Percentiles rank a stretch among this genome's conserved stretches.
phyloP scores from a whole-genome alignment of 495 filamentous ascomycete genomes.

The Hypoxylon cercidicola region DNA sequence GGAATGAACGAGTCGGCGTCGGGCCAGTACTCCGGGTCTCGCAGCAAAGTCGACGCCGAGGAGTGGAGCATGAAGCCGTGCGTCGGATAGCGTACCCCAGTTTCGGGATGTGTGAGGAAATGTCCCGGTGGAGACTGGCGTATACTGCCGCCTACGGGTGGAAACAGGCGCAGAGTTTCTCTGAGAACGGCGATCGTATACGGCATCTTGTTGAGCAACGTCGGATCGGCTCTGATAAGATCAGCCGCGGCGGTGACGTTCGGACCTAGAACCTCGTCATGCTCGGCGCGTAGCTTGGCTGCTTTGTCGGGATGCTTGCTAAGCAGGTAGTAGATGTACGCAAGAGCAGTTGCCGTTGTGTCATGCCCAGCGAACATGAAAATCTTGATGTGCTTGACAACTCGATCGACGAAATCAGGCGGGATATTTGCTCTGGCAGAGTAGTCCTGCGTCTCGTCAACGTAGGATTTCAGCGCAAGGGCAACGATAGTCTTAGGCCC shows the following conservation, averaged over 20 bases:
- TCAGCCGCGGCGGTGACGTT: constrained; percentile 38
- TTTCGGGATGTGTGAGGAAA: constrained; percentile 44
- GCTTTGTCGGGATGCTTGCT: constrained; percentile 47
- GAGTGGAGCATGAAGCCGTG: constrained; percentile 48
- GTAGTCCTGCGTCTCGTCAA: constrained; percentile 22
- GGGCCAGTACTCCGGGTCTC: constrained; percentile 44
- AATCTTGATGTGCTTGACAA: constrained; percentile 45
- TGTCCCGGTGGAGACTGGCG: constrained; percentile 49
- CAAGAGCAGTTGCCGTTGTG: constrained; percentile 54
- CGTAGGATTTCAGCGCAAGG: constrained; percentile 40
- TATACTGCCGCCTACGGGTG: constrained; percentile 47
- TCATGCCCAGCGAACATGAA: constrained; percentile 61
- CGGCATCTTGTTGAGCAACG: constrained; percentile 53
- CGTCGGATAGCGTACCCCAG: constrained; percentile 48
- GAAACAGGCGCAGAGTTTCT: constrained; percentile 58
- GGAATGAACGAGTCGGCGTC: constrained; percentile 53
- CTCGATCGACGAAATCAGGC: constrained; percentile 32
- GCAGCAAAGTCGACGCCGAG: constrained; percentile 40
- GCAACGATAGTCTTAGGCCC: constrained; percentile 38
- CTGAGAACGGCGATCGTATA: constrained; percentile 62
- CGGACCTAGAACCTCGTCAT: constrained; percentile 51
- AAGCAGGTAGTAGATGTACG: constrained; percentile 53
- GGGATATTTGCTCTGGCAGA: constrained; percentile 24
- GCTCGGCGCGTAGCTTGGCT: constrained; percentile 50
- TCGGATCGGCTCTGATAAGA: constrained; percentile 46